Percentiles rank a stretch among this genome's conserved stretches.
Evolutionary conservation across 441 rosid species (phyloP).

Genomic region (Bocquillonia castaneifolia): DNA sequence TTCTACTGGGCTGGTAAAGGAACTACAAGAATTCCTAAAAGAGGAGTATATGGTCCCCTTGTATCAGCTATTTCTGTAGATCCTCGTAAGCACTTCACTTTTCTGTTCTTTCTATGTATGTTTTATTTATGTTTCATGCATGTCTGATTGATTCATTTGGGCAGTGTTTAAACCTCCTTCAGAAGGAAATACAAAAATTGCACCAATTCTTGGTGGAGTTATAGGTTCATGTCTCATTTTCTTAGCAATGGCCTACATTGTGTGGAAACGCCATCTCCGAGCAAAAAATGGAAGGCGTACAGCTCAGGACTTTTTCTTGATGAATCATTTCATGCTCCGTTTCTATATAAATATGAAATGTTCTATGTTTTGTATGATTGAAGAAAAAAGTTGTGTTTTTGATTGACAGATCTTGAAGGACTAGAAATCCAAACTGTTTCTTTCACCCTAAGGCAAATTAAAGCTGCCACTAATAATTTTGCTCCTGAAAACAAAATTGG

Average conservation of each 20-base stretch:
- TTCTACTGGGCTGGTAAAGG: conserved; percentile 29
- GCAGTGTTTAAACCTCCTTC: conserved; percentile 17
- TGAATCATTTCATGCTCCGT: not conserved
- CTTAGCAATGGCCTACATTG: not conserved
- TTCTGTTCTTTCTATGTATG: not conserved
- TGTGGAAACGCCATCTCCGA: conserved; percentile 17
- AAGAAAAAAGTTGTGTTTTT: not conserved
- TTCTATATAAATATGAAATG: not conserved
- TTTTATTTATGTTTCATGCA: not conserved
- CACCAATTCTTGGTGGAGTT: conserved; percentile 19
- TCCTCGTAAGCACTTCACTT: conserved; percentile 13
- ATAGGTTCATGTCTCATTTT: conserved; percentile 9
- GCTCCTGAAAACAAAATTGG: conserved; percentile 15
- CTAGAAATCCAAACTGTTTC: conserved; percentile 18
- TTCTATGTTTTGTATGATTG: no score
- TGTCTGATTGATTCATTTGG: conserved; percentile 10
- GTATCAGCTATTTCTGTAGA: conserved; percentile 22
- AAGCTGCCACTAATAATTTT: conserved; percentile 18
- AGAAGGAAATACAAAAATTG: conserved; percentile 6
- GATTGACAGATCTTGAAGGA: conserved; percentile 20
- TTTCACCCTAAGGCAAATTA: conserved; percentile 10
- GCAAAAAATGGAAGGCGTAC: not conserved
- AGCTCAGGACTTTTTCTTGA: conserved; percentile 5
- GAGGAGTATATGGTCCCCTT: conserved; percentile 24
- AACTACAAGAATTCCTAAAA: conserved; percentile 12